These are phyloP conservation scores for Colletotrichum sublineola DNA, from an alignment of 2,329 filamentous ascomycete species.

Conservation along the genomic window DNA sequence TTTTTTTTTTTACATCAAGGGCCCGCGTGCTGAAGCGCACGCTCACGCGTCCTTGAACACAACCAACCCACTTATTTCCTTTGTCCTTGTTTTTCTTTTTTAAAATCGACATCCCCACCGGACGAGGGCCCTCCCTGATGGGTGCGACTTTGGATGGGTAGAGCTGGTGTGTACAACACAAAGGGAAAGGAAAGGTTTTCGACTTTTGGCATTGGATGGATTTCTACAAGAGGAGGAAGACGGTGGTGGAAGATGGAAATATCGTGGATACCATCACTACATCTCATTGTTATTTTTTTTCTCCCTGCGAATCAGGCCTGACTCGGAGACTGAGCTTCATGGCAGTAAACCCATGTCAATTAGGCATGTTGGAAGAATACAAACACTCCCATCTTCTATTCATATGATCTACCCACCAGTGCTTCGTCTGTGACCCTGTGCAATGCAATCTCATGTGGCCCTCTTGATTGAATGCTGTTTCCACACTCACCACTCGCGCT, in stretches of 20 bases:
- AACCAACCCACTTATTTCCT: constrained; percentile 35
- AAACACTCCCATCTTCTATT: constrained; percentile 40
- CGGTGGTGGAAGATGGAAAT: constrained; percentile 20
- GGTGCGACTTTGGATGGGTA: constrained; percentile 5
- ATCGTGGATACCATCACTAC: constrained; percentile 26
- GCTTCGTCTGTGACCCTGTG: neutral
- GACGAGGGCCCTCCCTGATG: neutral
- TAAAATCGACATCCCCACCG: constrained; percentile 7
- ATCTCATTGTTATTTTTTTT: neutral
- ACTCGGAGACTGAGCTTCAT: constrained; percentile 22
- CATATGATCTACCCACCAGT: neutral
- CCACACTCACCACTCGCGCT: neutral
- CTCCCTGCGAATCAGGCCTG: constrained; percentile 19
- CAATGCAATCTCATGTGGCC: neutral
- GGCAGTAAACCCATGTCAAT: constrained; percentile 29
- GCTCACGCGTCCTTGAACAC: constrained; percentile 4
- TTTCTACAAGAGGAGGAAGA: constrained; percentile 17
- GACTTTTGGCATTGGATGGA: neutral
- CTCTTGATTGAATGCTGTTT: no score
- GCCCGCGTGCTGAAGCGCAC: neutral
- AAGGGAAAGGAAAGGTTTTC: neutral
- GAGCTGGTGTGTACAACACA: constrained; percentile 15
- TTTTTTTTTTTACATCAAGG: neutral
- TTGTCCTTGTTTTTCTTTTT: constrained; percentile 28
- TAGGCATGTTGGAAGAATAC: constrained; percentile 37